Percentiles rank a stretch among this genome's conserved stretches.
Evolutionary conservation across 2,329 filamentous ascomycete species (phyloP).

Genomic region (Eurotiales sp.): DNA sequence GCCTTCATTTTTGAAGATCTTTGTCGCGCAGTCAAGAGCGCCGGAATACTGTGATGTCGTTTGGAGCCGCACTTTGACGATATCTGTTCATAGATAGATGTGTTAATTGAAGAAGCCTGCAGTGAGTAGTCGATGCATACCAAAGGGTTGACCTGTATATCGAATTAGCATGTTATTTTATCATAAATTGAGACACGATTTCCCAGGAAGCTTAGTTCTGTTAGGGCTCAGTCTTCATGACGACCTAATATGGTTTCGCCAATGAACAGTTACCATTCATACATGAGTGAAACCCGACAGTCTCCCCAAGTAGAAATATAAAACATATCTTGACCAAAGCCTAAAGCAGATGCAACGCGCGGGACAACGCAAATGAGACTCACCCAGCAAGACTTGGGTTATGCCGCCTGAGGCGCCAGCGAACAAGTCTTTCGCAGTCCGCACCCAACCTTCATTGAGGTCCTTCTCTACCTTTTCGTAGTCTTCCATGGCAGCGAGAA

Average conservation of each 20-base stretch:
- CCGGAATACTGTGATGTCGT: conserved; percentile 77
- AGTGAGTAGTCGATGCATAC: conserved; percentile 37
- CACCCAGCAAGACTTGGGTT: conserved; percentile 90
- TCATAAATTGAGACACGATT: neutral
- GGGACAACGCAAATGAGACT: conserved; percentile 31
- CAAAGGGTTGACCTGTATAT: conserved; percentile 60
- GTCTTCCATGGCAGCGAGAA: conserved; percentile 23
- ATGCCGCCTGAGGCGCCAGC: conserved; percentile 87
- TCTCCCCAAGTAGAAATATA: no score
- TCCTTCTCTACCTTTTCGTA: conserved; percentile 36
- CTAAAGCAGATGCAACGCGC: no score
- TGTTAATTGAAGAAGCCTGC: neutral
- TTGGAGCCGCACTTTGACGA: conserved; percentile 95
- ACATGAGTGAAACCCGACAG: no score
- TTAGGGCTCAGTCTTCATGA: neutral
- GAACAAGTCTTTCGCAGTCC: conserved; percentile 83
- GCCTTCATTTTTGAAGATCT: conserved; percentile 86
- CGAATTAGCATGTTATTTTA: no score
- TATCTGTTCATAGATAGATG: conserved; percentile 56
- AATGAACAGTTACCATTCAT: conserved; percentile 6
- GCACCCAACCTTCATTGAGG: conserved; percentile 39
- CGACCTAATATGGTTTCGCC: no score
- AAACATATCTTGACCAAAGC: no score
- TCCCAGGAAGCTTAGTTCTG: neutral
- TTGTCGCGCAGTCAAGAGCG: conserved; percentile 73